These are phyloP conservation scores for Aspergillus oerlinghausenensis DNA, from an alignment of 2,329 filamentous ascomycete genomes.

Conservation along the genomic window DNA sequence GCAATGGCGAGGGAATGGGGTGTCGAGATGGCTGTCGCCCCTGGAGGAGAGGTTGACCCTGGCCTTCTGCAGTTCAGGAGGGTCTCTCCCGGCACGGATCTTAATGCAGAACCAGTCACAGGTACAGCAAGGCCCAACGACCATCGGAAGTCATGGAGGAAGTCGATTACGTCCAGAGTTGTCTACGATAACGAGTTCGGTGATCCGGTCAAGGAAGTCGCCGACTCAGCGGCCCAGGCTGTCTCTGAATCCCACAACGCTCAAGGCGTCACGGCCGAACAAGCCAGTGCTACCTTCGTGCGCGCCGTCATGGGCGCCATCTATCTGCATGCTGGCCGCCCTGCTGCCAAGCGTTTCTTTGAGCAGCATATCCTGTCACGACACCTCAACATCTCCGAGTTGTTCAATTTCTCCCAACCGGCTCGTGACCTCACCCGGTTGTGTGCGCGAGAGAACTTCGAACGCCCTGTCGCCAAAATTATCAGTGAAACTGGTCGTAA, in stretches of 20 bases:
- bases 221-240: slow-evolving; percentile 24
- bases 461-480: slow-evolving; percentile 77
- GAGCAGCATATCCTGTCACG: slow-evolving; percentile 77
- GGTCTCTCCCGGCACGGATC: slow-evolving; percentile 39
- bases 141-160: slow-evolving; percentile 57
- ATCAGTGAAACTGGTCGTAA: slow-evolving; percentile 84
- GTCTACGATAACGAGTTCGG: slow-evolving; percentile 84
- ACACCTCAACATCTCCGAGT: slow-evolving; percentile 65
- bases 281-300: slow-evolving; percentile 71
- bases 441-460: slow-evolving; percentile 85
- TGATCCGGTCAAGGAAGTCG: slow-evolving; percentile 45
- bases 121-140: slow-evolving; percentile 41
- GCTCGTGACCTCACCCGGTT: slow-evolving; percentile 77
- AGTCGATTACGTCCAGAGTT: slow-evolving; percentile 70
- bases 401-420: slow-evolving; percentile 83
- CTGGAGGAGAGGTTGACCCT: slow-evolving; percentile 86
- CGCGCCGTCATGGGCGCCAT: slow-evolving; percentile 78
- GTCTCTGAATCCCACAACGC: slow-evolving; percentile 12
- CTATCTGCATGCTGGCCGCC: slow-evolving; percentile 77
- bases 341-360: slow-evolving; percentile 77
- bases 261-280: slow-evolving; percentile 45
- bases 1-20: slow-evolving; percentile 82
- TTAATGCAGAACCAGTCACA: slow-evolving; percentile 40
- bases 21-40: slow-evolving; percentile 78
- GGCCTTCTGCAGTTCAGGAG: slow-evolving; percentile 77